phyloP scores from a whole-genome alignment of 352 stramenopile species.

The Hyaloperonospora brassicae region DNA sequence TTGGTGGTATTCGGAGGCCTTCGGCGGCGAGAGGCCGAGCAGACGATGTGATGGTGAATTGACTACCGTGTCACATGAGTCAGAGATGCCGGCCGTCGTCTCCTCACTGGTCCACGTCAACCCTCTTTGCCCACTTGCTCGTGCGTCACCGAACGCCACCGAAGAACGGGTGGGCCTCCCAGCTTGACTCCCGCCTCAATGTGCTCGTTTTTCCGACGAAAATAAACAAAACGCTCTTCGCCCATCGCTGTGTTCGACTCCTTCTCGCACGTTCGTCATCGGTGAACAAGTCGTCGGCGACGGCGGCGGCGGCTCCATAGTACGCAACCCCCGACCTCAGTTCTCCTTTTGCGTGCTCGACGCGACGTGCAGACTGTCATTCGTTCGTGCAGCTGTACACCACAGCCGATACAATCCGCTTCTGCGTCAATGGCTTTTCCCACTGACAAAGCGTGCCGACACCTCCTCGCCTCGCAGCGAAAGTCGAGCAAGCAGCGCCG shows the following conservation, averaged over 20 bases:
- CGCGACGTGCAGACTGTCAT: neutral
- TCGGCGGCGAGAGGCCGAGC: constrained; percentile 9
- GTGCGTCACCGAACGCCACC: constrained; percentile 8
- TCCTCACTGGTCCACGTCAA: neutral
- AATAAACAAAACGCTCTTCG: constrained; percentile 5
- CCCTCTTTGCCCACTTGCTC: neutral
- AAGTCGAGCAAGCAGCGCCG: constrained; percentile 13
- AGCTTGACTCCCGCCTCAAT: neutral
- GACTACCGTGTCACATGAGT: no score
- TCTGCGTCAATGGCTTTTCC: constrained; percentile 3
- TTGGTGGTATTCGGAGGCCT: constrained; percentile 15
- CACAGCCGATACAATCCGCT: neutral
- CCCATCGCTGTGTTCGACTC: constrained; percentile 8
- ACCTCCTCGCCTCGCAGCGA: constrained; percentile 8
- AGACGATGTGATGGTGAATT: constrained; percentile 10
- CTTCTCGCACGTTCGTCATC: constrained; percentile 16
- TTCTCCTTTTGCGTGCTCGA: constrained; percentile 20
- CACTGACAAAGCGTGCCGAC: constrained; percentile 14
- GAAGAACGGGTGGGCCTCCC: constrained; percentile 2
- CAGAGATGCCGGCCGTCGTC: no score
- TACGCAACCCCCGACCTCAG: constrained; percentile 6
- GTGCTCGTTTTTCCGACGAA: constrained; percentile 3
- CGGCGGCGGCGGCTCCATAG: neutral
- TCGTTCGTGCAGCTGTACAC: neutral
- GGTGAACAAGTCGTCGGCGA: neutral